These are phyloP conservation scores for Tolypocladium tropicale DNA, from an alignment of 2,329 filamentous ascomycete genomes.

Conservation along the genomic window DNA sequence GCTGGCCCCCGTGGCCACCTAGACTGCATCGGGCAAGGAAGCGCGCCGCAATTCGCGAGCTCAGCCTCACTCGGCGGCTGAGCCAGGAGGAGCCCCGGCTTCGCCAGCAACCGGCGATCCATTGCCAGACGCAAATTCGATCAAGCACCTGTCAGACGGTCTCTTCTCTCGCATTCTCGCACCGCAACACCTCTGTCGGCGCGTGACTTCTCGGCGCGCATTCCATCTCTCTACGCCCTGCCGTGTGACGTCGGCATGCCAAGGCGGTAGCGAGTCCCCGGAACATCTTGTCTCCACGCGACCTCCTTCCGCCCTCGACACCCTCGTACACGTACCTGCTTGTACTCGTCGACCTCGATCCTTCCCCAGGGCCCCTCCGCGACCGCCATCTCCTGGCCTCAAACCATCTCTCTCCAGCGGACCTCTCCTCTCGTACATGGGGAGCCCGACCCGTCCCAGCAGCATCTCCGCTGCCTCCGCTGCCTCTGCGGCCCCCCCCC, in stretches of 20 bases:
- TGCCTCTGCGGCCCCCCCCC: slow-evolving; percentile 23
- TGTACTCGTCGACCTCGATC: neutral
- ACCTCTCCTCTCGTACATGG: slow-evolving; percentile 22
- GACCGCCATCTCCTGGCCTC: neutral
- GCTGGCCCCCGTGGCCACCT: neutral
- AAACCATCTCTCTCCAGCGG: neutral
- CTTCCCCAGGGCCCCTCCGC: neutral
- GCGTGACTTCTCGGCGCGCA: neutral
- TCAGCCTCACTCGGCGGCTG: neutral
- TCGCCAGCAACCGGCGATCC: neutral
- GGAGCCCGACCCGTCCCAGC: slow-evolving; percentile 25
- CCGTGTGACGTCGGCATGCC: neutral
- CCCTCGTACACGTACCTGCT: too few species aligned
- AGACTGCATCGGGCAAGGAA: neutral
- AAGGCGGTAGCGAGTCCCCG: neutral
- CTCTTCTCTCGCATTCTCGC: neutral
- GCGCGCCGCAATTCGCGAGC: neutral
- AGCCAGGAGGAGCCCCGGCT: neutral
- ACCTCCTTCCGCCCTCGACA: neutral
- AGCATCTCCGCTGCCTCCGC: slow-evolving; percentile 25
- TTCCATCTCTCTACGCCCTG: neutral
- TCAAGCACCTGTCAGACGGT: neutral
- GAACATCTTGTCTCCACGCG: neutral
- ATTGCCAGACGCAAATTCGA: neutral
- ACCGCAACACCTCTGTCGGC: neutral